A percentile compares a stretch with the other conserved stretches of the same genome.
Conservation (phyloP, 371 early-diverging fungal genomes). For the Amoeboaphelidium protococcarum region DNA sequence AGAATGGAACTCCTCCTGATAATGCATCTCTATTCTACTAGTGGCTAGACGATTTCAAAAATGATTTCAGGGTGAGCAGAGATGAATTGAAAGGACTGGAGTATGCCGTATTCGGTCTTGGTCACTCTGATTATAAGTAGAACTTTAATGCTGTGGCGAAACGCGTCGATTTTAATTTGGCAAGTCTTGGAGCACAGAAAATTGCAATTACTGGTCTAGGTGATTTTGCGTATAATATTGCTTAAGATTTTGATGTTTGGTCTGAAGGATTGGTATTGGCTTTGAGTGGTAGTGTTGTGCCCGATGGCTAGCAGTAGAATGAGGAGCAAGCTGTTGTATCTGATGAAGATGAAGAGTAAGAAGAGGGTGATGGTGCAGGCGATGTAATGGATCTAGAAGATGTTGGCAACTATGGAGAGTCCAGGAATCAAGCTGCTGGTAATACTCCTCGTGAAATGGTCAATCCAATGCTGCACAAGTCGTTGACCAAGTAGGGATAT, state of each 20-base stretch:
- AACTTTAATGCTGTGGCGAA: constrained; percentile 27
- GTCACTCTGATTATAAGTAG: constrained; percentile 38
- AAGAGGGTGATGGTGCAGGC: constrained; percentile 2
- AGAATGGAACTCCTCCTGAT: constrained; percentile 31
- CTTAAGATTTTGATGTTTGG: too few relatives aligned
- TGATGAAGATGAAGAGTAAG: constrained; percentile 11
- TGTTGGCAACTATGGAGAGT: constrained; percentile 34
- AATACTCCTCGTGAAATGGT: constrained; percentile 31
- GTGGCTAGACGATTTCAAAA: constrained; percentile 35
- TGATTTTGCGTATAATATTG: too few relatives aligned
- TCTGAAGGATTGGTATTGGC: too few relatives aligned
- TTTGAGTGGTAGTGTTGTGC: too few relatives aligned
- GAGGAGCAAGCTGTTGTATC: constrained; percentile 9
- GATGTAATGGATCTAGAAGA: constrained; percentile 43
- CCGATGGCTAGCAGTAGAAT: too few relatives aligned
- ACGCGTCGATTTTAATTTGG: constrained; percentile 32
- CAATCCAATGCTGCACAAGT: constrained; percentile 37
- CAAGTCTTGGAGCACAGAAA: constrained; percentile 33
- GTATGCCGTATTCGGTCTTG: constrained; percentile 44
- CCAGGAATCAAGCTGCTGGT: constrained; percentile 25
- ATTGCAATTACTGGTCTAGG: constrained; percentile 34
- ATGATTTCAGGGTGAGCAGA: constrained; percentile 36
- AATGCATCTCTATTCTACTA: constrained; percentile 32
- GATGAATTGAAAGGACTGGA: constrained; percentile 23
- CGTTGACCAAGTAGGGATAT: constrained; percentile 48